A percentile compares a stretch with the other conserved stretches of the same genome.
phyloP scores from a whole-genome alignment of 441 rosid species.

The Eutrema salsugineum region DNA sequence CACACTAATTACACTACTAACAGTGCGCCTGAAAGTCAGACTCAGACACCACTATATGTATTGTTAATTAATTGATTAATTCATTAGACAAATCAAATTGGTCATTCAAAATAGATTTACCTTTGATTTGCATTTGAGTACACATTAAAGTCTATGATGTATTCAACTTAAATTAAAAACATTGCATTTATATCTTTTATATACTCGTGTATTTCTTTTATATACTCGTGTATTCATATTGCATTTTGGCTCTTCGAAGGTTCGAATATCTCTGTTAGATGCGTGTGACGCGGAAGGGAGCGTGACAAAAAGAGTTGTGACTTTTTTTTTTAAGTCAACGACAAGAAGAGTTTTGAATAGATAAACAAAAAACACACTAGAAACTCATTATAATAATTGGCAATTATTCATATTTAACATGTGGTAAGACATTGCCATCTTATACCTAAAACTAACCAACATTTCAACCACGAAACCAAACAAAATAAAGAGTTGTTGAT shows the following conservation, averaged over 20 bases:
- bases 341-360: not conserved
- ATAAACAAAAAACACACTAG: not conserved
- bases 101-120: not conserved
- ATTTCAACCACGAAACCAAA: slow-evolving; percentile 11
- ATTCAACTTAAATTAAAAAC: not conserved
- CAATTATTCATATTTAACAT: slow-evolving; percentile 18
- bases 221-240: no score
- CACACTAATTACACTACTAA: slow-evolving; percentile 2
- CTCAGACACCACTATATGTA: not conserved
- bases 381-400: not conserved
- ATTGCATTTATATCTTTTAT: not conserved
- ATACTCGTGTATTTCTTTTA: no score
- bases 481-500: slow-evolving; percentile 11
- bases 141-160: slow-evolving; percentile 4
- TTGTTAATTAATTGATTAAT: not conserved
- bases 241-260: slow-evolving; percentile 18
- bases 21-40: not conserved
- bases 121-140: not conserved
- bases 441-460: slow-evolving; percentile 21
- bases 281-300: slow-evolving; percentile 25
- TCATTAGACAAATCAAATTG: not conserved
- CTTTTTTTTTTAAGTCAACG: no score
- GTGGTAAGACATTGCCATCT: slow-evolving; percentile 30
- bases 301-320: not conserved
- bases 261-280: slow-evolving; percentile 3